Conservation (phyloP, 2,329 filamentous ascomycete species). For the Graphiopsis chlorocephala region DNA sequence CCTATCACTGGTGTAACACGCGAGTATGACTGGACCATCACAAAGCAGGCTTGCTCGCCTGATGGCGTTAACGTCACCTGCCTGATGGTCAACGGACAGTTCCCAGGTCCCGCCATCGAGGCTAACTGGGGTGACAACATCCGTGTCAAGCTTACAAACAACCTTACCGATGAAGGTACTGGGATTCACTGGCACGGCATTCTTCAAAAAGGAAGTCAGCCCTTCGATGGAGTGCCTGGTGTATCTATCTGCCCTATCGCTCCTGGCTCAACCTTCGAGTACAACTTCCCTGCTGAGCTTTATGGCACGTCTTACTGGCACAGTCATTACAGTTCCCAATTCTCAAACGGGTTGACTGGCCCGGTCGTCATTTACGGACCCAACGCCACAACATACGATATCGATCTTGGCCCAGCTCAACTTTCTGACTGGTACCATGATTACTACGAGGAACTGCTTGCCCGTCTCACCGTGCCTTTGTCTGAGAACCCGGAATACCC, state of each 20-base stretch:
- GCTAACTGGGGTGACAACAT: slow-evolving; percentile 43
- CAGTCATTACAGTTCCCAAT: slow-evolving; percentile 36
- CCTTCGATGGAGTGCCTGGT: slow-evolving; percentile 42
- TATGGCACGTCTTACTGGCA: slow-evolving; percentile 39
- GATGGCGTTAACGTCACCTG: slow-evolving; percentile 27
- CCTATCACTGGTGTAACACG: slow-evolving; percentile 32
- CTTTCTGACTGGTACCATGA: slow-evolving; percentile 35
- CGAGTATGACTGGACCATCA: slow-evolving; percentile 28
- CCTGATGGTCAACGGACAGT: slow-evolving; percentile 26
- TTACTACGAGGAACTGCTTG: slow-evolving; percentile 3
- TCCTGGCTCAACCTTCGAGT: slow-evolving; percentile 39
- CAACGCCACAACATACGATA: slow-evolving; percentile 26
- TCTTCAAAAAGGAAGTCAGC: slow-evolving; percentile 34
- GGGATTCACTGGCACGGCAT: slow-evolving; percentile 45
- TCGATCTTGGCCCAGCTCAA: slow-evolving; percentile 31
- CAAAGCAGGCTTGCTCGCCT: slow-evolving; percentile 22
- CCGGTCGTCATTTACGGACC: slow-evolving; percentile 35
- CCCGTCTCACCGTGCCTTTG: not conserved
- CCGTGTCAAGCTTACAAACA: slow-evolving; percentile 36
- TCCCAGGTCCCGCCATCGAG: slow-evolving; percentile 25
- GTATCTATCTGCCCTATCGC: slow-evolving; percentile 43
- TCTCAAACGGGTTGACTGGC: slow-evolving; percentile 28
- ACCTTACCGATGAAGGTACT: slow-evolving; percentile 35
- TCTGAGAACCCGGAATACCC: slow-evolving; percentile 16
- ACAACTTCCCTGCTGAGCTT: slow-evolving; percentile 39